Evolutionary conservation across 2,329 filamentous ascomycete species (phyloP).

Genomic region (Aspergillus chevalieri): DNA sequence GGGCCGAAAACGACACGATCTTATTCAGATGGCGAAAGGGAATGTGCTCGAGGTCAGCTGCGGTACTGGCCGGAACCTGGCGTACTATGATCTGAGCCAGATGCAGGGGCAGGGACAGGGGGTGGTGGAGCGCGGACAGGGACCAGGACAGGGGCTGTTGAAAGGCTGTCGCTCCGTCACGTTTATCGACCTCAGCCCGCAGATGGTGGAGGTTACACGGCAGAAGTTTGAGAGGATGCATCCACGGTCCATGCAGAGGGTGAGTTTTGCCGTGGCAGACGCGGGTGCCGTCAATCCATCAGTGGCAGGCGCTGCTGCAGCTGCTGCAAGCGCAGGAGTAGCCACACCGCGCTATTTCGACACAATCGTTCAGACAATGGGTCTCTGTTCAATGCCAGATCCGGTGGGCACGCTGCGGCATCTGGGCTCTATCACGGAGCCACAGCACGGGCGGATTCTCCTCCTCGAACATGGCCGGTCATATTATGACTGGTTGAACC

Average conservation of each 20-base stretch:
- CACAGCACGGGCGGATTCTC: conserved; percentile 37
- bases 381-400: conserved; percentile 43
- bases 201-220: conserved; percentile 43
- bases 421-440: conserved; percentile 35
- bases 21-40: conserved; percentile 39
- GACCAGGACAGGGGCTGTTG: conserved; percentile 18
- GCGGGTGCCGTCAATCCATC: conserved; percentile 24
- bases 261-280: conserved; percentile 31
- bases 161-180: conserved; percentile 37
- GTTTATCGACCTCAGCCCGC: conserved; percentile 43
- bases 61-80: conserved; percentile 45
- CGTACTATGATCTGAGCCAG: conserved; percentile 37
- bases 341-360: conserved; percentile 30
- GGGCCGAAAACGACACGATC: conserved; percentile 33
- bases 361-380: conserved; percentile 47
- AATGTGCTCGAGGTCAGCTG: conserved; percentile 46
- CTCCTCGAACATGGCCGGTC: conserved; percentile 47
- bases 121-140: conserved; percentile 9
- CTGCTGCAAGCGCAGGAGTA: neutral
- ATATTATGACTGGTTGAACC: conserved; percentile 43
- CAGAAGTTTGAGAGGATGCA: conserved; percentile 37
- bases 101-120: conserved; percentile 18
- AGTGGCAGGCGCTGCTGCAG: neutral
- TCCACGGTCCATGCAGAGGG: conserved; percentile 18
- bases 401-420: conserved; percentile 38